Base-by-base conservation (phyloP, 306 rosid species). In the peach (Prunus persica) region DNA sequence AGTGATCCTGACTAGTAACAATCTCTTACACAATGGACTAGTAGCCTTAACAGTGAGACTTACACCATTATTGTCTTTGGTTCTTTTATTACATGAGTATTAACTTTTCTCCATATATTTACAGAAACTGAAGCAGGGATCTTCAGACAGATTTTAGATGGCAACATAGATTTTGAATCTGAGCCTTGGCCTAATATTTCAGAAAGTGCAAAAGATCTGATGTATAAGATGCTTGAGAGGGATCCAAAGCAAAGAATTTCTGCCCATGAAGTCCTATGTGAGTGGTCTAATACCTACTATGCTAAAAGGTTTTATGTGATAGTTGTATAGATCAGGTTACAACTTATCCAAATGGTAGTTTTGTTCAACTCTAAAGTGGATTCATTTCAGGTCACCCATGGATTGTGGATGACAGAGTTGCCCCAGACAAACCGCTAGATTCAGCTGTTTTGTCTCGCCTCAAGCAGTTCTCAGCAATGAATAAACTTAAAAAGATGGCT, bases 361-460 rank as follows among this genome's bases (percentile, higher is more conserved):
- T 61, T 61, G 50, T 72, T 75, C 20, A 71, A 47, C 73, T 79
- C 45, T 63, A 24, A 58, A 45, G 20, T 69, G 78, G 67, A 64
- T 56, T 82, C 9, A 66, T 71, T 65, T 84, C 83, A 93, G 98
- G 98, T 76, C 86, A 93, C 84, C 96, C 98, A 25, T 93, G 98
- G 98, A 93, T 93, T 63, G 78, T 86, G 43, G 98, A 93, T 80
- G 98, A 90, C 74, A 82, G n/a, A 56, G 87, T 90, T 82, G 96
- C 98, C 62, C 98, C 98, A 0, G 96, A 93, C 85, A 87, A 86
- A 67, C 96, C 98, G 63, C 81, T 93, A 76, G 96, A 89, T 77
- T 90, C 96, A 74, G 98, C 98, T 73, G 98, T 93, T 83, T 84
- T 93, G 87, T 78, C 98, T 30, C 96, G 98, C 60, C 86, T 93